phyloP scores from a whole-genome alignment of 768 basidiomycete genomes.

The Leccinellum rugosiceps region DNA sequence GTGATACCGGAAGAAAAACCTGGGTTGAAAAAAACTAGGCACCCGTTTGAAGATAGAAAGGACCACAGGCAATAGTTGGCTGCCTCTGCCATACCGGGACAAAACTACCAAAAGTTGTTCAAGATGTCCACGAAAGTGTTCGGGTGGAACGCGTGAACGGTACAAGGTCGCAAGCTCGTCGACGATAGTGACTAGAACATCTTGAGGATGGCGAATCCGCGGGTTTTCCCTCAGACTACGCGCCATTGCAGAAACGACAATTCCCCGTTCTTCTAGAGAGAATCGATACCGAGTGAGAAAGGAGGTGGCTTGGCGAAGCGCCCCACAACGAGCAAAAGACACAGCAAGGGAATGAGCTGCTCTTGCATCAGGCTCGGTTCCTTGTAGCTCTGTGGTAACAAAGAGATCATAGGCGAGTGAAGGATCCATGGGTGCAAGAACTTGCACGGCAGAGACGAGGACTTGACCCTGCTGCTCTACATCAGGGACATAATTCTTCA shows the following conservation, averaged over 20 bases:
- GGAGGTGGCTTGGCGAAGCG: constrained; percentile 25
- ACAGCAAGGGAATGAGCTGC: constrained; percentile 32
- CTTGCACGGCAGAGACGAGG: constrained; percentile 17
- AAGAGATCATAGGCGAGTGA: constrained; percentile 34
- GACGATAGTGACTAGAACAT: constrained; percentile 33
- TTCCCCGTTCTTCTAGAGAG: constrained; percentile 31
- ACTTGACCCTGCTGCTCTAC: constrained; percentile 27
- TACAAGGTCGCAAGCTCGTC: constrained; percentile 39
- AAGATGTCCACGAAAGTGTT: constrained; percentile 42
- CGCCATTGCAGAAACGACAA: constrained; percentile 39
- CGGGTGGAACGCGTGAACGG: constrained; percentile 28
- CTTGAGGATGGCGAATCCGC: constrained; percentile 27
- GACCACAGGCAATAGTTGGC: constrained; percentile 38
- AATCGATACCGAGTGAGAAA: constrained; percentile 35
- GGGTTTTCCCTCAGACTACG: constrained; percentile 35
- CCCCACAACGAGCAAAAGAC: constrained; percentile 26
- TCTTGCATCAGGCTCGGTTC: constrained; percentile 21
- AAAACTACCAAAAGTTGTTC: constrained; percentile 41
- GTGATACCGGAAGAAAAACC: constrained; percentile 37
- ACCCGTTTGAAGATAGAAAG: constrained; percentile 34
- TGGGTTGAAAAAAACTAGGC: constrained; percentile 39
- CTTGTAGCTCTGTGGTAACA: constrained; percentile 24
- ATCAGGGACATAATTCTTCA: constrained; percentile 27
- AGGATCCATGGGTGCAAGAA: constrained; percentile 28
- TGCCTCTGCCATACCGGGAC: constrained; percentile 38